phyloP scores from a whole-genome alignment of 2,329 filamentous ascomycete genomes.

The Colletotrichum musicola region DNA sequence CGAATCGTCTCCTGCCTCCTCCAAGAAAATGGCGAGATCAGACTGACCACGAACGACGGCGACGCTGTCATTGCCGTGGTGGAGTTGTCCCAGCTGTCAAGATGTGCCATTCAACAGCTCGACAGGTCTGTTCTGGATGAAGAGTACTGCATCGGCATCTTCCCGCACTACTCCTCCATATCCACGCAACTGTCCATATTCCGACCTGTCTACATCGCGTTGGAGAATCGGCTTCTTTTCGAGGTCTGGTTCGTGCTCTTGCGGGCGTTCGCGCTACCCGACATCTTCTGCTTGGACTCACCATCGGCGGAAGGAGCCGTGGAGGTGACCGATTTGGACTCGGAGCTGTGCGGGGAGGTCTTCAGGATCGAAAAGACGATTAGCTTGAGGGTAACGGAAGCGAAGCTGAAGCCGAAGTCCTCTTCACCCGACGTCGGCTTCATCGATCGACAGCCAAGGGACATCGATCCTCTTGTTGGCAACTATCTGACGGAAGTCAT shows the following conservation, averaged over 20 bases:
- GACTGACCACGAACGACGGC: conserved; percentile 88
- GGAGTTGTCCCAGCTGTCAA: conserved; percentile 87
- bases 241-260: conserved; percentile 97
- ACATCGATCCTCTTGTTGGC: conserved; percentile 65
- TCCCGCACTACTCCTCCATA: conserved; percentile 87
- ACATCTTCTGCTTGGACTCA: conserved; percentile 79
- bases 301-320: conserved; percentile 56
- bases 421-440: conserved; percentile 40
- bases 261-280: conserved; percentile 90
- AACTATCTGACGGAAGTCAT: conserved; percentile 86
- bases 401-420: conserved; percentile 64
- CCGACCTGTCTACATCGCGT: conserved; percentile 88
- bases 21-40: conserved; percentile 94
- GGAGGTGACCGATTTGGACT: conserved; percentile 53
- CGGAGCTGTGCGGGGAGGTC: conserved; percentile 60
- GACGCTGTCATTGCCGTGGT: conserved; percentile 84
- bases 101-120: conserved; percentile 90
- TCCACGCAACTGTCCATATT: conserved; percentile 81
- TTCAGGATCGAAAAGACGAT: conserved; percentile 75
- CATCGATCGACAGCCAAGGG: conserved; percentile 49
- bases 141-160: conserved; percentile 94
- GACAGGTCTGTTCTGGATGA: conserved; percentile 92
- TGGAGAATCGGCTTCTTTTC: conserved; percentile 90
- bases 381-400: conserved; percentile 70
- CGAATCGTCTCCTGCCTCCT: conserved; percentile 91